Conservation (phyloP, 164 flowering plant species). For the Pachysandra terminalis region DNA sequence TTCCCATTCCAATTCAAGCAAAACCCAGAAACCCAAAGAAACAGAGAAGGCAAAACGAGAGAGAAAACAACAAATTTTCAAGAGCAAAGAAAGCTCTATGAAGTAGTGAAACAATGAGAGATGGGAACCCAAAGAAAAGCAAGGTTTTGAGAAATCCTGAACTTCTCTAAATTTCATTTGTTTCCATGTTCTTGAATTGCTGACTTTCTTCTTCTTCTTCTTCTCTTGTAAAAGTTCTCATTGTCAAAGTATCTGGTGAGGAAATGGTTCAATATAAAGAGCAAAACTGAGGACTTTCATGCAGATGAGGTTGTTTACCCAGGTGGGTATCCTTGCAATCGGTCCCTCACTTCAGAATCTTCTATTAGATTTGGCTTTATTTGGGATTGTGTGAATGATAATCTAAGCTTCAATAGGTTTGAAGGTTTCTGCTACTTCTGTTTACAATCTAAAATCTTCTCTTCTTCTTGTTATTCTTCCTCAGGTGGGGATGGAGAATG, state of each 20-base stretch:
- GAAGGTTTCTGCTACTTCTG: conserved; percentile 6
- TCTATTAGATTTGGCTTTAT: not conserved
- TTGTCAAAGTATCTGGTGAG: conserved; percentile 87
- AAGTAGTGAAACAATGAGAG: conserved; percentile 77
- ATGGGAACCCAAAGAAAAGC: conserved; percentile 83
- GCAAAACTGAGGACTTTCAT: conserved; percentile 70
- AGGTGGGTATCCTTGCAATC: conserved; percentile 7
- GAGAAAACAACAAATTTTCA: conserved; percentile 3
- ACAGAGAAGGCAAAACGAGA: not conserved
- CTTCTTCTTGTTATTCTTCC: conserved; percentile 21
- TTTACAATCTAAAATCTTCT: conserved; percentile 20
- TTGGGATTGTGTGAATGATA: not conserved
- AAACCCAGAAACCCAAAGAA: conserved; percentile 6
- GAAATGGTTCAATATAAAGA: conserved; percentile 83
- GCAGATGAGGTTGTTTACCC: conserved; percentile 51
- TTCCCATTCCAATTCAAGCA: not conserved
- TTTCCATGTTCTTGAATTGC: conserved; percentile 3
- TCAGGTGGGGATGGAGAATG: conserved; percentile 86
- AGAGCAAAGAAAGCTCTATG: conserved; percentile 43
- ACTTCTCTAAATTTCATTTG: conserved; percentile 2
- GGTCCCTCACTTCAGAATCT: not conserved
- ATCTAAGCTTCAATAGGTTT: not conserved
- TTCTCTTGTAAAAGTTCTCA: conserved; percentile 48
- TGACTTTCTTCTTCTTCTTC: not conserved
- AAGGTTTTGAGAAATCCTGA: conserved; percentile 32